phyloP scores from a whole-genome alignment of 768 basidiomycete genomes.

The Agaricus sinodeliciosus region DNA sequence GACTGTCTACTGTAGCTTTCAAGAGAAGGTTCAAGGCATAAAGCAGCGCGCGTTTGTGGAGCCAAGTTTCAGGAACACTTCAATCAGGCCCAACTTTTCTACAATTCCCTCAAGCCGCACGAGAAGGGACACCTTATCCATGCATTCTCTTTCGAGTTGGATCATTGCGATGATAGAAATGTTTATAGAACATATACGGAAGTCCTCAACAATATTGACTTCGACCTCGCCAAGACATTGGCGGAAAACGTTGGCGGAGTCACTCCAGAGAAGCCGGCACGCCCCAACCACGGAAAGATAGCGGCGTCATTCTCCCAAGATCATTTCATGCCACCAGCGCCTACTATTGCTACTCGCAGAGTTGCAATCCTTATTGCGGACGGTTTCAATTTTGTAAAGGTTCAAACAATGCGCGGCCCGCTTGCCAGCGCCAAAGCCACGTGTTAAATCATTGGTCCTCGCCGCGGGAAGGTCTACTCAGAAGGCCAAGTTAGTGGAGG shows the following conservation, averaged over 20 bases:
- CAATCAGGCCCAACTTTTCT: constrained; percentile 74
- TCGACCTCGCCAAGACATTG: constrained; percentile 63
- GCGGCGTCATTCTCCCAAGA: constrained; percentile 53
- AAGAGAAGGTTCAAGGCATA: constrained; percentile 43
- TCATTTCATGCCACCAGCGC: constrained; percentile 44
- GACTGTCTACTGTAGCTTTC: constrained; percentile 26
- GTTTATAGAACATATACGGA: constrained; percentile 67
- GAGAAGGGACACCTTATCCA: constrained; percentile 66
- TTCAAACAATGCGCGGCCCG: constrained; percentile 49
- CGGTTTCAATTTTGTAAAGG: constrained; percentile 60
- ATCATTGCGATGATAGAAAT: constrained; percentile 70
- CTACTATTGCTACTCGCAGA: constrained; percentile 58
- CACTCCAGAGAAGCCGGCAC: constrained; percentile 43
- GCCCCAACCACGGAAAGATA: constrained; percentile 51
- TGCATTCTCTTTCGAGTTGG: constrained; percentile 79
- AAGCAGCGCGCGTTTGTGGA: constrained; percentile 58
- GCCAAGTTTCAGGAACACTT: constrained; percentile 75
- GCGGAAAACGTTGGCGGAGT: constrained; percentile 61
- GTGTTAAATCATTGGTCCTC: constrained; percentile 59
- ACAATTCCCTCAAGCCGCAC: constrained; percentile 64
- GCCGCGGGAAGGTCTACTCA: constrained; percentile 45
- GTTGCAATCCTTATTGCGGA: constrained; percentile 75
- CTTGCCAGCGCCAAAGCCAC: constrained; percentile 48
- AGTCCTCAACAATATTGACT: constrained; percentile 66
- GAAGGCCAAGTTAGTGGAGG: constrained; percentile 19